A percentile compares a stretch with the other conserved stretches of the same genome.
These are phyloP conservation scores for Scutellaria galericulata DNA, from an alignment of 257 asterid genomes.

Conservation along the genomic window DNA sequence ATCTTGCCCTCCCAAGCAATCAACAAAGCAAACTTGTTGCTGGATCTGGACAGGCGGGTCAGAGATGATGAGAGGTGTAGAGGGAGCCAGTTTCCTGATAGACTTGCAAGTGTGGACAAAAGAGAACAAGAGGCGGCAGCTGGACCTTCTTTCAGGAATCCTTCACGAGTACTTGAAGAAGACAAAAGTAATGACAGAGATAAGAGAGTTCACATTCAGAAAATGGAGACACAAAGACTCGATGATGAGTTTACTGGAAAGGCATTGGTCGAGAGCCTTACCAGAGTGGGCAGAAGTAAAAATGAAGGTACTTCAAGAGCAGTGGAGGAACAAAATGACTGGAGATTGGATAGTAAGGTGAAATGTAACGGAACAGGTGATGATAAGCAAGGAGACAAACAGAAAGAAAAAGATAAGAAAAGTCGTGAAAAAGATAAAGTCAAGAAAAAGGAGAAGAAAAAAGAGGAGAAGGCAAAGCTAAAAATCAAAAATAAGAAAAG, in stretches of 20 bases:
- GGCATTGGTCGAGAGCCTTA: conserved; percentile 40
- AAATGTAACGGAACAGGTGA: conserved; percentile 50
- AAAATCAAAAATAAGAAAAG: conserved; percentile 47
- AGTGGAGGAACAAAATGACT: conserved; percentile 44
- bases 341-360: conserved; percentile 49
- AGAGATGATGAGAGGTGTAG: conserved; percentile 53
- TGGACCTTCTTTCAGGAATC: conserved; percentile 40
- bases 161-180: conserved; percentile 43
- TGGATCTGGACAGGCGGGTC: conserved; percentile 65
- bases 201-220: conserved; percentile 46
- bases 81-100: conserved; percentile 49
- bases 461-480: conserved; percentile 40
- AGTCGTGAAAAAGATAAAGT: conserved; percentile 53
- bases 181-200: conserved; percentile 46
- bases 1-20: conserved; percentile 38
- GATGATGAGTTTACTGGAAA: conserved; percentile 43
- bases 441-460: conserved; percentile 39
- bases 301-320: conserved; percentile 47
- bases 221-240: conserved; percentile 42
- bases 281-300: conserved; percentile 36
- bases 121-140: conserved; percentile 41
- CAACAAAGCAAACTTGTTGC: conserved; percentile 56
- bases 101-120: conserved; percentile 40
- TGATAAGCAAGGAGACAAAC: conserved; percentile 44
- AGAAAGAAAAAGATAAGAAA: conserved; percentile 51